Evolutionary conservation across 345 rosid genomes (phyloP), one percentile per base, ranked within the genome.

Genomic region (Lepidium africanum): DNA sequence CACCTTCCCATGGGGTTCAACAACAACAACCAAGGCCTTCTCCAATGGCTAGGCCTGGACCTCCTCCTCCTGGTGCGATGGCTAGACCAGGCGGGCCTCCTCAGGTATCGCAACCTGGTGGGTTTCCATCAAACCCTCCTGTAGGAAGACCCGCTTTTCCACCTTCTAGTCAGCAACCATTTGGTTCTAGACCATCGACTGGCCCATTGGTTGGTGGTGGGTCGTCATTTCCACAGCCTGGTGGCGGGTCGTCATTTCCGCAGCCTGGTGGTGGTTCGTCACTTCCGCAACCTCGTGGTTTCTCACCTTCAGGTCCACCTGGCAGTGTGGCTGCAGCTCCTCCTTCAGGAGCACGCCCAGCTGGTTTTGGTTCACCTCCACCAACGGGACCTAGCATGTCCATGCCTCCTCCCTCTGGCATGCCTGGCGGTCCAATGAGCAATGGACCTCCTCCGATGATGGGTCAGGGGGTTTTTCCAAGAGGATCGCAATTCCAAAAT

Each of bases 41-140:
- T 38, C 82, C 87, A 37, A 50, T 87, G 83, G 76, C 90, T 41
- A 83, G 92, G 32, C 90, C 88, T 8, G 90, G 87, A 9, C 81
- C 86, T 32, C 78, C 87, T 35, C 85, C 83, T 23, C 75, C 85
- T 23, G 70, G 52, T 10, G 48, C 48, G 0, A 30, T 76, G 12
- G 36, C 81, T 9, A 78, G 94, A 81, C 83, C 91, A 8, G 38
- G 81, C 10, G 82, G 78, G 9, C 84, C 81, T 5, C 80, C 83
- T 23, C 78, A 81, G 2, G 71, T 68, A 15, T 63, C 80, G 1
- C 82, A 79, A 11, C 85, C 83, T 49, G 56, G 80, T 3, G 75
- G 84, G 54, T 51, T 81, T 40, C 79, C 87, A 9, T 75, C 78
- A 43, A 86, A 80, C 77, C 69, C 69, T 50, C 77, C 81, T 0